Base-by-base conservation (phyloP, 1,284 basidiomycete species). In the Cutaneotrichosporon sp. region DNA sequence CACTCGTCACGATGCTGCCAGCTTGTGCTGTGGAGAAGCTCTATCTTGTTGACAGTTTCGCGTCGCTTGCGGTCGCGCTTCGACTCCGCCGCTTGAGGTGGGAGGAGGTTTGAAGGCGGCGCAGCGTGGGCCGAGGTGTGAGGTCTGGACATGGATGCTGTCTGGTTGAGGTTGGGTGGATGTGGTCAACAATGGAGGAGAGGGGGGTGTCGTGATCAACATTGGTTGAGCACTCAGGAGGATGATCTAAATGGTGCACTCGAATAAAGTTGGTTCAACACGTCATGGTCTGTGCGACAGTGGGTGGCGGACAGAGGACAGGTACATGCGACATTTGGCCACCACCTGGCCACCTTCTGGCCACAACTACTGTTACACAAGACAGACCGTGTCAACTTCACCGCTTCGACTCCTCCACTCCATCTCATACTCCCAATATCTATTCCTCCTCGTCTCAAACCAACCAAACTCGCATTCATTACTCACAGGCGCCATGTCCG, bases 11-110 rank as follows among this genome's bases (percentile, higher is more conserved):
- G 67, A 26, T 77, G 76, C 31, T 78, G 75, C 71, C 82, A 80
- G 62, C 78, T 81, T 52, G 83, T 81, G 22, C 81, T 79, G 65
- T 83, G 81, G 32, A 83, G 73, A 36, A 80, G 72, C 69, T 83
- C 80, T 31, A 84, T 81, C 69, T 82, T 81, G 66, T 83, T 83
- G 61, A 83, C 79, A 56, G 82, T 82, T 65, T 83, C 82, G 34
- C 83, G 69, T 51, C 83, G 69, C 68, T 83, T 82, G 71, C 81
- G 79, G 69, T 83, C 82, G n/a, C 82, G 75, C 71, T 84, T 83
- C 56, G 73, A 79, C 69, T 81, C 79, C 6, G 72, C 60, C 46
- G 70, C 67, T 62, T 73, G 72, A 0, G 76, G 75, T 8, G 76
- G 76, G 18, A 79, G 65, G 52, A 78, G 73, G 31, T 67, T 74